Evolutionary conservation across 148 eudicot species (phyloP), one percentile per base, ranked within the genome.

Genomic region (Camellia lanceoleosa): DNA sequence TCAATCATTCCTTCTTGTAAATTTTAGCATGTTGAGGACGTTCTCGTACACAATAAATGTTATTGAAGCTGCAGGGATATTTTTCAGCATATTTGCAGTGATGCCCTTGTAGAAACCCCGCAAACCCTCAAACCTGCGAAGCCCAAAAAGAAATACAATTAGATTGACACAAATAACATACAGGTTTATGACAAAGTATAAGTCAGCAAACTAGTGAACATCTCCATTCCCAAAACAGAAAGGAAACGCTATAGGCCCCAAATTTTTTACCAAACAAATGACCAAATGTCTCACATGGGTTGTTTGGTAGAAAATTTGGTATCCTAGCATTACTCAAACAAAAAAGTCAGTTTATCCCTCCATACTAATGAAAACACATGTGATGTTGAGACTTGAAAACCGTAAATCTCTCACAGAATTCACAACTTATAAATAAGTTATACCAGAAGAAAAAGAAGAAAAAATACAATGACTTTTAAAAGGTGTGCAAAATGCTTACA

Each of bases 41-140:
- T 96, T 94, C 84, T 96, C 99, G 80, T 94, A 96, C 81, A 96
- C 98, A 71, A 96, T 91, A 81, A 96, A 96, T n/a, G 99, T 96
- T 76, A 96, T 83, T 1, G 99, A 95, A 71, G 99, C 94, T n/a
- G 99, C 99, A 47, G 98, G 99, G 72, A 89, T 91, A 91, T 96
- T 96, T 82, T 96, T 96, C 91, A 96, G 83, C 77, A 96, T 52
- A 84, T 90, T 96, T 61, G 99, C 92, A 61, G 98, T 93, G 71
- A 96, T 91, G 15, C 99, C 99, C 86, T 83, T 89, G 84, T 93
- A 96, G 82, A 93, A 96, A 55, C 99, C 99, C 78, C 92, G 89
- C 77, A 88, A 3, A 38, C 97, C 94, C 86, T 96, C 99, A 73
- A 87, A 96, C 77, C 99, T 96, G 95, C 85, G 78, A 1, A 61